These are phyloP conservation scores for Epichloe sibirici DNA, from an alignment of 2,329 filamentous ascomycete species.

Conservation along the genomic window DNA sequence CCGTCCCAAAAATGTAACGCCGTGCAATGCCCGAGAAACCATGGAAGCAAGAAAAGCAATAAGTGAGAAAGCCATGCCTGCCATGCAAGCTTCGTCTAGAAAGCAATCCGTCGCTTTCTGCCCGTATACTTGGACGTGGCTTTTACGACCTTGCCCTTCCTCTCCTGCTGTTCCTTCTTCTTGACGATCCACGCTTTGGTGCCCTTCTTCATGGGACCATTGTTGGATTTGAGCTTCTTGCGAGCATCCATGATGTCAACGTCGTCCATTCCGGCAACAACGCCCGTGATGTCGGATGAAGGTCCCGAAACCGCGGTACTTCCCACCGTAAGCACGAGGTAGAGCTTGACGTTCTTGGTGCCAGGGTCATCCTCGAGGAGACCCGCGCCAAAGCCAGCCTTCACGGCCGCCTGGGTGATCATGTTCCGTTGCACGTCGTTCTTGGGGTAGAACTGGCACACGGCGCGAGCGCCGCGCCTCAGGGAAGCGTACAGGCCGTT, in stretches of 20 bases:
- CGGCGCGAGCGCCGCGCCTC: constrained; percentile 72
- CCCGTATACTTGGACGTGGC: constrained; percentile 87
- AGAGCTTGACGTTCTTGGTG: constrained; percentile 95
- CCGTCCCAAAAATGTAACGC: constrained; percentile 10
- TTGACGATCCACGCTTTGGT: constrained; percentile 73
- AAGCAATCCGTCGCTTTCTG: constrained; percentile 67
- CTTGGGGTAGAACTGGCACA: constrained; percentile 97
- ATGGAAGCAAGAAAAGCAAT: neutral
- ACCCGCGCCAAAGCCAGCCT: constrained; percentile 89
- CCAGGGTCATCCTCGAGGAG: constrained; percentile 90
- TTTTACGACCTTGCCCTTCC: constrained; percentile 92
- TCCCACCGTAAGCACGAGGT: constrained; percentile 85
- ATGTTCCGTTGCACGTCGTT: constrained; percentile 85
- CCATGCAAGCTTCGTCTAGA: constrained; percentile 33
- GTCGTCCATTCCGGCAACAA: constrained; percentile 78
- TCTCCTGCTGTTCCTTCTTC: constrained; percentile 88
- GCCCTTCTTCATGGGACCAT: constrained; percentile 58
- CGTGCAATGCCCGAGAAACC: constrained; percentile 13
- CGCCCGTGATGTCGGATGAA: constrained; percentile 75
- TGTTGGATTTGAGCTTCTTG: constrained; percentile 34
- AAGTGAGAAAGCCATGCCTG: neutral
- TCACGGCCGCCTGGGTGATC: constrained; percentile 83
- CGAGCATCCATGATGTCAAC: constrained; percentile 70
- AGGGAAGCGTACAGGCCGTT: constrained; percentile 80
- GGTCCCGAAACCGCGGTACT: constrained; percentile 35